Conservation (phyloP, 176 grass and related monocot species). For the Carex kokanica region DNA sequence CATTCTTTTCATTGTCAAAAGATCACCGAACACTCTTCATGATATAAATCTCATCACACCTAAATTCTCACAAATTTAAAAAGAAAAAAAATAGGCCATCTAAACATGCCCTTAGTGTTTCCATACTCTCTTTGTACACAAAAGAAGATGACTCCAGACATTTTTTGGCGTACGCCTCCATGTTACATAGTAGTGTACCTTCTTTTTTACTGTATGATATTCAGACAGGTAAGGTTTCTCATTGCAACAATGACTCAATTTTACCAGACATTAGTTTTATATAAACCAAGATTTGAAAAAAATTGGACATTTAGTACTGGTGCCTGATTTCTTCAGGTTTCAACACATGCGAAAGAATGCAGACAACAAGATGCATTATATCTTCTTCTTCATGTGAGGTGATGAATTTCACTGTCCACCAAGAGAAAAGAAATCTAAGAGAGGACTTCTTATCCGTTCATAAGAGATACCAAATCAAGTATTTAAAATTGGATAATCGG, state of each 20-base stretch:
- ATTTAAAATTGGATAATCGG: neutral
- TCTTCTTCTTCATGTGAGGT: slow-evolving; percentile 67
- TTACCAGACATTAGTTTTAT: neutral
- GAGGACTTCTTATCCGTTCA: neutral
- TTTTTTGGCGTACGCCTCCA: neutral
- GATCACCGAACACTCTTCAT: no score
- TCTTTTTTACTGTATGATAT: neutral
- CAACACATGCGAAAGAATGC: slow-evolving; percentile 63
- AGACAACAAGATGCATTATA: slow-evolving; percentile 47
- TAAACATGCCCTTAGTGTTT: no score
- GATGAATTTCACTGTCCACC: slow-evolving; percentile 43
- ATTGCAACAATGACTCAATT: neutral
- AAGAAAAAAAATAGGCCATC: no score
- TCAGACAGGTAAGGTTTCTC: neutral
- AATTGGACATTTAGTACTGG: slow-evolving; percentile 12
- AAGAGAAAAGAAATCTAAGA: neutral
- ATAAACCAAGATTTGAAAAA: neutral
- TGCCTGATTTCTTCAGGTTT: slow-evolving; percentile 39
- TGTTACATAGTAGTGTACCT: neutral
- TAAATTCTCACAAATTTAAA: no score
- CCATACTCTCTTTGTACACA: no score
- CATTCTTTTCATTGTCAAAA: no score
- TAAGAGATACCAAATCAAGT: neutral
- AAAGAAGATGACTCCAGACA: no score
- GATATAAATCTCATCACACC: no score